Evolutionary conservation across 2,329 filamentous ascomycete species (phyloP), one percentile per base, ranked within the genome.

Genomic region (Penicillium sp.): DNA sequence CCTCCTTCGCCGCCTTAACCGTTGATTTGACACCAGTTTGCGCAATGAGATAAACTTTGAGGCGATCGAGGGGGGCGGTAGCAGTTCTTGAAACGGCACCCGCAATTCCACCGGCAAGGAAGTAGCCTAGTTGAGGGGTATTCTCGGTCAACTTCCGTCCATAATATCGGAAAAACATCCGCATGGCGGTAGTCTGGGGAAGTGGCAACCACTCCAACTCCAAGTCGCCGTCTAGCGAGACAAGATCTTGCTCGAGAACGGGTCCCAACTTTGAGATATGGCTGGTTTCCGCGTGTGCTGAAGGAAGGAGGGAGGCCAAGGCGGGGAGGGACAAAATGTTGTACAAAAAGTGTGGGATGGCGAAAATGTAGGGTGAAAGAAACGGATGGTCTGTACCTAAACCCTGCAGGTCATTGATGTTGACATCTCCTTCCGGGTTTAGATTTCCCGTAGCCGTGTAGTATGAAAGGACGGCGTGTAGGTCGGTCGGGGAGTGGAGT

Each of bases 21-120:
- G 85, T 84, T 65, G 80, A 77, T 55, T 80, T 81, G 53, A 80
- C 77, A 60, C 81, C 83, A 55, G 91, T 96, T 74, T 95, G 93
- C 50, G 96, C 93, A 67, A 99, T 94, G 50, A 99, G 84, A 73
- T 96, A 97, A 62, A 99, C 94, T 78, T 97, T 97, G 56, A 99
- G 81, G 66, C 94, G 91, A 78, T 99, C 94, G 75, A 99, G 86
- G 57, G 94, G 94, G 57, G 94, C 94, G 64, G 94, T 99, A 60
- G 90, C 89, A 70, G 94, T 97, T 71, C 94, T 88, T 71, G 93
- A 97, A 67, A 97, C 87, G 73, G 91, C 93, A 72, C 94, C 94
- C 72, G 93, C 91, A 72, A 96, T 81, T 75, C 91, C 94, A 80
- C 94, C 94, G 73, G 94, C 94, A 78, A 50, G 40, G 77, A 97